Evolutionary conservation across 2,329 filamentous ascomycete genomes (phyloP), one percentile per base, ranked within the genome.

Genomic region (Coniochaeta ligniaria): DNA sequence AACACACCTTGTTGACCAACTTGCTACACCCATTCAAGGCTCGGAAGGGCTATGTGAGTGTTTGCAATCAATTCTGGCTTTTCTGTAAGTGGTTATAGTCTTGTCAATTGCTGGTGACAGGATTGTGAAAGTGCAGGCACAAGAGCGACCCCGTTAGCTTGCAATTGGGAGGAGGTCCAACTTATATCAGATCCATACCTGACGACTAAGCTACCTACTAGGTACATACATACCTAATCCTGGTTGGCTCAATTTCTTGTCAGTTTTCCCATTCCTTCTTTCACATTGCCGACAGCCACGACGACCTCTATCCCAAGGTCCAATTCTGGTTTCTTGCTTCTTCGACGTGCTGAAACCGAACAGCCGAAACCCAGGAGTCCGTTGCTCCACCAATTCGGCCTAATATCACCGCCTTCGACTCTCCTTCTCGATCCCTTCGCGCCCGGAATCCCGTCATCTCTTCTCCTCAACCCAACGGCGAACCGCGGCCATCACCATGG

Each of bases 401-500:
- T 20, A 24, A 47, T 14, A 4, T 47, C 22, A 22, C 22, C 24
- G 20, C 24, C 12, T 14, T 52, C 26, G 24, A 31, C 16, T n/a
- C 26, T 2, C 14, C 14, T 31, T 28, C 47, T 28, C 16, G 6
- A 28, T 11, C 22, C 47, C 47, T 31, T 28, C 24, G 20, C 43
- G 43, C 26, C 45, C 47, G 22, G 47, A 52, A 28, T 12, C 31
- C 24, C 22, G 14, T 28, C 59, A 54, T 50, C 56, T 56, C 57
- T 28, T 22, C 41, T 55, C 33, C 56, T 47, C n/a, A 43, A 26
- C n/a, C 36, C 8, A 31, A 35, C n/a, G 45, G 47, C 41, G 45
- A 43, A 33, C 41, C 57, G 28, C 47, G n/a, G 65, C 60, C 63
- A 62, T 64, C 67, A 74, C 64, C 64, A 81, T 81, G 75, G 77